These are phyloP conservation scores for Eucalyptus sideroxylon DNA, from an alignment of 345 rosid species.

Conservation along the genomic window DNA sequence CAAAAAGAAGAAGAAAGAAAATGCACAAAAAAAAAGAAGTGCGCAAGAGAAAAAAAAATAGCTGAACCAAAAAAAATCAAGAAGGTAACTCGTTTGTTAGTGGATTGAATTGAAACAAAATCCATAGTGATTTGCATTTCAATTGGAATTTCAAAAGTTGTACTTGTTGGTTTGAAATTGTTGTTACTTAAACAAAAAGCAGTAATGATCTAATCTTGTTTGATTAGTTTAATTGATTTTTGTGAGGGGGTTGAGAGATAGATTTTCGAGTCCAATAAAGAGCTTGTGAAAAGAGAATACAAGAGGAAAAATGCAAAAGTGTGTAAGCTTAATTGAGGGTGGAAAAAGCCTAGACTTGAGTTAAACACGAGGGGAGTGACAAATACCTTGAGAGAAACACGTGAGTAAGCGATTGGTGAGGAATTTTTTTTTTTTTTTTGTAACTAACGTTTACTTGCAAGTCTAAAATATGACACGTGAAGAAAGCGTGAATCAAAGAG, in stretches of 20 bases:
- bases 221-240: too few relatives aligned
- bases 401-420: rapidly evolving
- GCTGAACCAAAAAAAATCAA: too few relatives aligned
- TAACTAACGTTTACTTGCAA: too few relatives aligned
- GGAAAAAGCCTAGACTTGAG: background rate
- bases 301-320: rapidly evolving
- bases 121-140: too few relatives aligned
- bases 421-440: too few relatives aligned
- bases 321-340: background rate
- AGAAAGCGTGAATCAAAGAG: background rate
- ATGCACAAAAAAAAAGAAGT: too few relatives aligned
- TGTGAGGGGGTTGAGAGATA: background rate
- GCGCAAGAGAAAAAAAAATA: too few relatives aligned
- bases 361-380: background rate
- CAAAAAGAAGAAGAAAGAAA: too few relatives aligned
- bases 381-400: background rate
- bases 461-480: too few relatives aligned
- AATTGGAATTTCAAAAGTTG: background rate
- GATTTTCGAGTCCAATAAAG: background rate
- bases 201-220: too few relatives aligned
- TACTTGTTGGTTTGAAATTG: background rate
- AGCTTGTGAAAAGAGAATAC: background rate
- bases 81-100: too few relatives aligned
- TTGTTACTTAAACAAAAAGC: rapidly evolving
- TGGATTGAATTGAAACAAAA: too few relatives aligned